A percentile compares a stretch with the other conserved stretches of the same genome.
Conservation (phyloP, 257 asterid species). For the Nicotiana tabacum region DNA sequence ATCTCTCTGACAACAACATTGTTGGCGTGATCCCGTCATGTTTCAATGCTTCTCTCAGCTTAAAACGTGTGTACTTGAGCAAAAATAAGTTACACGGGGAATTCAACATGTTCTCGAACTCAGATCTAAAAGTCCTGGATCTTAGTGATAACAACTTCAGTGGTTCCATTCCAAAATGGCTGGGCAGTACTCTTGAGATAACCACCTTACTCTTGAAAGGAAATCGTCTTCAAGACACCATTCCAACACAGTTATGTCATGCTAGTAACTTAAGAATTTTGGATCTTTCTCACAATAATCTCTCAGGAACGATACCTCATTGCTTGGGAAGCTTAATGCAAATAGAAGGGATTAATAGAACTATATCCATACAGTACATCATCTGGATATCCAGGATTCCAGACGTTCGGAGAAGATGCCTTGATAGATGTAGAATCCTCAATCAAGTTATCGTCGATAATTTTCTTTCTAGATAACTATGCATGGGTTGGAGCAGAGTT, state of each 20-base stretch:
- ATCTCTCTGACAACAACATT: conserved; percentile 8
- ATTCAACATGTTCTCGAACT: not conserved
- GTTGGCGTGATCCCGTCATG: conserved; percentile 9
- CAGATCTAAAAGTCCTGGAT: not conserved
- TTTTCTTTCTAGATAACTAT: not conserved
- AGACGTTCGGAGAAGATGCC: not conserved
- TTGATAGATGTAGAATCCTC: not conserved
- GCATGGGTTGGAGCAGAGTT: not conserved
- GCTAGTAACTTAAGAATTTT: not conserved
- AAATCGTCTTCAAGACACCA: not conserved
- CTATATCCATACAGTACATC: not conserved
- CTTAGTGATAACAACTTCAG: not conserved
- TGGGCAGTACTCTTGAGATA: not conserved
- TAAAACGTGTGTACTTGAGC: conserved; percentile 1
- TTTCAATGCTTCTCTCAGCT: not conserved
- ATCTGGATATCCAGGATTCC: not conserved
- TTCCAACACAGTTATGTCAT: not conserved
- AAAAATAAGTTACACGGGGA: not conserved
- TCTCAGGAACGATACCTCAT: not conserved
- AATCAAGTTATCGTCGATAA: not conserved
- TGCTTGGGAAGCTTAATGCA: not conserved
- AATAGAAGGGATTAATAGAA: not conserved
- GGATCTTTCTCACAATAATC: not conserved
- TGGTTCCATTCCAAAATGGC: conserved; percentile 3
- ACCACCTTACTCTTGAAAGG: not conserved